Evolutionary conservation across 139 green algal genomes (phyloP).

Genomic region (Tetratostichococcus sp.): DNA sequence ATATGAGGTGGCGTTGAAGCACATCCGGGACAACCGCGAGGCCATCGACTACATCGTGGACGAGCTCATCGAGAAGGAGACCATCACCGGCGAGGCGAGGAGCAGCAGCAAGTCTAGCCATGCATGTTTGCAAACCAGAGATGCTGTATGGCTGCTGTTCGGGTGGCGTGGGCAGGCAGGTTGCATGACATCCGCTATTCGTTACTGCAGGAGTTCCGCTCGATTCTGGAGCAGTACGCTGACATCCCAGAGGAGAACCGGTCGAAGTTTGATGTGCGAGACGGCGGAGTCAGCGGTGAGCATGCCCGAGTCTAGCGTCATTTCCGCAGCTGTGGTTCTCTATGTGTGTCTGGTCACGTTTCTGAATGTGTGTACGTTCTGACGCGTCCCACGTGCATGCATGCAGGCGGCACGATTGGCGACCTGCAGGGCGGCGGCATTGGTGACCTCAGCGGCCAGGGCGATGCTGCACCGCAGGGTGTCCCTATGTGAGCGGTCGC

Average conservation of each 20-base stretch:
- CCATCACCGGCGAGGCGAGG: constrained; percentile 80
- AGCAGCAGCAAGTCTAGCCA: too few species aligned
- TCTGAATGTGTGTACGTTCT: too few species aligned
- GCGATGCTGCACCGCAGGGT: background rate
- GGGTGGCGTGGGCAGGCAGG: too few species aligned
- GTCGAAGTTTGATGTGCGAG: constrained; percentile 6
- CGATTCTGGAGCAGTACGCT: constrained; percentile 63
- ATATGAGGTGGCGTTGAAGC: constrained; percentile 66
- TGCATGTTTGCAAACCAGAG: too few species aligned
- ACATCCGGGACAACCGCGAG: constrained; percentile 85
- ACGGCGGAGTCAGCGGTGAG: constrained; percentile 1
- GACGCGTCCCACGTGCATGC: too few species aligned
- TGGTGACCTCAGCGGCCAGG: background rate
- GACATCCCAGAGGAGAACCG: constrained; percentile 87
- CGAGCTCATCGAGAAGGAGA: constrained; percentile 94
- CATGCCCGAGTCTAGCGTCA: too few species aligned
- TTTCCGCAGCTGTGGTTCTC: too few species aligned
- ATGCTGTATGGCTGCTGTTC: too few species aligned
- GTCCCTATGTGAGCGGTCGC: background rate
- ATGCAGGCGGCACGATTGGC: background rate
- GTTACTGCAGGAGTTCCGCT: constrained; percentile 83
- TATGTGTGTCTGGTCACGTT: too few species aligned
- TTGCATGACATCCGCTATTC: too few species aligned
- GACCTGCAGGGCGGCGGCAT: background rate
- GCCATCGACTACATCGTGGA: constrained; percentile 93